These are phyloP conservation scores for Trametes meyenii DNA, from an alignment of 768 basidiomycete species.

Conservation along the genomic window DNA sequence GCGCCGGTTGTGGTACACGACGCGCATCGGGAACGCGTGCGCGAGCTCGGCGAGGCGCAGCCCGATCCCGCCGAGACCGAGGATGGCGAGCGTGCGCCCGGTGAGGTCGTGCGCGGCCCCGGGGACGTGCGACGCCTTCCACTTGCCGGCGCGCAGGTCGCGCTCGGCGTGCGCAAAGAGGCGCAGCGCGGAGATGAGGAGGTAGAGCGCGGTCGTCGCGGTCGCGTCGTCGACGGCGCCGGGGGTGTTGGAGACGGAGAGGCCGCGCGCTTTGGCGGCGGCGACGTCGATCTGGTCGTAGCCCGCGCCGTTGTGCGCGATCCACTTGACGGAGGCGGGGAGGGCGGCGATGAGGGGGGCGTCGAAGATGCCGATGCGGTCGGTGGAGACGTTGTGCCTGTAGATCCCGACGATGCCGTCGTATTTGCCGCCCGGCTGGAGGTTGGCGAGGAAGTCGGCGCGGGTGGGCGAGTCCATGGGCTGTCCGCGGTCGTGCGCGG, in stretches of 20 bases:
- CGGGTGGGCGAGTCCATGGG: slow-evolving; percentile 40
- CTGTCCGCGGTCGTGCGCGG: not conserved
- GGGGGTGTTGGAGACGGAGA: slow-evolving; percentile 85
- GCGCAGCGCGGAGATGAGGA: slow-evolving; percentile 76
- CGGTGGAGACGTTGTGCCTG: slow-evolving; percentile 69
- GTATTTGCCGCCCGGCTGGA: slow-evolving; percentile 73
- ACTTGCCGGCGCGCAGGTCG: slow-evolving; percentile 54
- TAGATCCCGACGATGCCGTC: slow-evolving; percentile 77
- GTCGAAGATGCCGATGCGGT: slow-evolving; percentile 76
- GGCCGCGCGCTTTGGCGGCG: slow-evolving; percentile 72
- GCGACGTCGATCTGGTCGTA: slow-evolving; percentile 87
- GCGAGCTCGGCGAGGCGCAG: slow-evolving; percentile 68
- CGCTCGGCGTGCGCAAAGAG: slow-evolving; percentile 70
- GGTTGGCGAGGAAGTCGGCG: slow-evolving; percentile 66
- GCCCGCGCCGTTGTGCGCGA: slow-evolving; percentile 91
- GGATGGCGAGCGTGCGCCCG: slow-evolving; percentile 68
- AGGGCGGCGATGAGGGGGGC: slow-evolving; percentile 73
- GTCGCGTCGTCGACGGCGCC: slow-evolving; percentile 90
- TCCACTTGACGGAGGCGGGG: slow-evolving; percentile 73
- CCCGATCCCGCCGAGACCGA: slow-evolving; percentile 81
- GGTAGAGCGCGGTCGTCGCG: slow-evolving; percentile 84
- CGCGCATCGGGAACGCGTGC: slow-evolving; percentile 85
- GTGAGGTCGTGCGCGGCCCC: slow-evolving; percentile 62
- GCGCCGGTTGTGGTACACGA: slow-evolving; percentile 78
- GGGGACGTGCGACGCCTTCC: slow-evolving; percentile 58